Conservation (phyloP, 2,329 filamentous ascomycete genomes). For the Ascochyta fabae region DNA sequence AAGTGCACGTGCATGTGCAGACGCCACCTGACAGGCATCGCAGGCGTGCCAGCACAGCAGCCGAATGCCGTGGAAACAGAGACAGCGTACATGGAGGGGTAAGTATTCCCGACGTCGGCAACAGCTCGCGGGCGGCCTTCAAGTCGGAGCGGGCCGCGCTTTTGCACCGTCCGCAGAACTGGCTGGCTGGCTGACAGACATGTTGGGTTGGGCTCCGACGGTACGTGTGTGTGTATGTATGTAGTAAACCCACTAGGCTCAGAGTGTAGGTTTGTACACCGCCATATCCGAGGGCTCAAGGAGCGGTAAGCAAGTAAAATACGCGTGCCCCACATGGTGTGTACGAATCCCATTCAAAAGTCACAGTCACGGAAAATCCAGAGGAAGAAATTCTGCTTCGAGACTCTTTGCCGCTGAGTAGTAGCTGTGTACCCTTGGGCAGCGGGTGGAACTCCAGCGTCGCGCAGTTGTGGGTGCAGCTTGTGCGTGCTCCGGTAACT, state of each 20-base stretch:
- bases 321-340: constrained; percentile 9
- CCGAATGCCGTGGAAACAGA: neutral
- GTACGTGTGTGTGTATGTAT: neutral
- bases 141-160: neutral
- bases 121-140: neutral
- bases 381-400: neutral
- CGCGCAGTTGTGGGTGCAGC: neutral
- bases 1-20: constrained; percentile 4
- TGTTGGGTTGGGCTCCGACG: constrained; percentile 5
- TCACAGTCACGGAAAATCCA: constrained; percentile 6
- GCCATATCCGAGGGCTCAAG: neutral
- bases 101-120: neutral
- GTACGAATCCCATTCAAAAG: neutral
- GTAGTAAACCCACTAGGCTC: no score
- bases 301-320: constrained; percentile 15
- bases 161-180: no score
- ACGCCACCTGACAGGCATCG: constrained; percentile 4
- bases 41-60: constrained; percentile 4
- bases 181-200: neutral
- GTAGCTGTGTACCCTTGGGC: no score
- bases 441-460: no score
- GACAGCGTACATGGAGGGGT: neutral
- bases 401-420: neutral
- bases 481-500: constrained; percentile 6
- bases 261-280: neutral